A percentile compares a stretch with the other conserved stretches of the same genome.
Evolutionary conservation across 805 yeast genomes (phyloP).

Genomic region (Saturnispora sanitii): DNA sequence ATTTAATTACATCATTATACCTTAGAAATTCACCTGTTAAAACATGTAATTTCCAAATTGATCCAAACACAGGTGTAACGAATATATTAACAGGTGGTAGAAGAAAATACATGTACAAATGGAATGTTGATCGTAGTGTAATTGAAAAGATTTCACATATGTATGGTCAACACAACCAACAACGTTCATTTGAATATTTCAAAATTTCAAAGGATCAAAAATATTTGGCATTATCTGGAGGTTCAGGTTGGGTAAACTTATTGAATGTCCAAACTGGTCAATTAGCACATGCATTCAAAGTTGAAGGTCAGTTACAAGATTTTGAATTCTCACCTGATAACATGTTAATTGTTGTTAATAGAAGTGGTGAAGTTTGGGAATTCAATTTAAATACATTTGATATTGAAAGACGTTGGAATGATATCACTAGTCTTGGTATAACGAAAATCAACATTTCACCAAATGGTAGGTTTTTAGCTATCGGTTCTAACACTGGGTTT

Average conservation of each 20-base stretch:
- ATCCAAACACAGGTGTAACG: conserved; percentile 34
- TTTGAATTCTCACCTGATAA: conserved; percentile 49
- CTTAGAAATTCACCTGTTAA: conserved; percentile 73
- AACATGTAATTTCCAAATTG: conserved; percentile 55
- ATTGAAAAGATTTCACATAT: conserved; percentile 80
- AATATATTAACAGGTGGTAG: conserved; percentile 81
- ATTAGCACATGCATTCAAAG: conserved; percentile 77
- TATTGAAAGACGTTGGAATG: conserved; percentile 66
- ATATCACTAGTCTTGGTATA: conserved; percentile 76
- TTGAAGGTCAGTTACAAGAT: conserved; percentile 81
- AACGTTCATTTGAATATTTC: conserved; percentile 81
- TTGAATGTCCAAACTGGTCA: conserved; percentile 72
- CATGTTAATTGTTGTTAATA: conserved; percentile 50
- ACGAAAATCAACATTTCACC: conserved; percentile 52
- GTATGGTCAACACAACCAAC: conserved; percentile 85
- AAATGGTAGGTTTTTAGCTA: conserved; percentile 70
- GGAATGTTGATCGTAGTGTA: conserved; percentile 58
- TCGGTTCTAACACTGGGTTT: conserved; percentile 83
- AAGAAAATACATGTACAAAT: conserved; percentile 82
- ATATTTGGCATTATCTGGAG: conserved; percentile 68
- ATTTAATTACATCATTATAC: conserved; percentile 72
- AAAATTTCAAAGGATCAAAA: conserved; percentile 64
- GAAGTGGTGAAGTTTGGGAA: conserved; percentile 85
- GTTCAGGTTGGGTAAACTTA: conserved; percentile 85
- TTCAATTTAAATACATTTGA: conserved; percentile 46